A percentile compares a stretch with the other conserved stretches of the same genome.
These are phyloP conservation scores for Populus deltoides DNA, from an alignment of 345 rosid species.

Conservation along the genomic window DNA sequence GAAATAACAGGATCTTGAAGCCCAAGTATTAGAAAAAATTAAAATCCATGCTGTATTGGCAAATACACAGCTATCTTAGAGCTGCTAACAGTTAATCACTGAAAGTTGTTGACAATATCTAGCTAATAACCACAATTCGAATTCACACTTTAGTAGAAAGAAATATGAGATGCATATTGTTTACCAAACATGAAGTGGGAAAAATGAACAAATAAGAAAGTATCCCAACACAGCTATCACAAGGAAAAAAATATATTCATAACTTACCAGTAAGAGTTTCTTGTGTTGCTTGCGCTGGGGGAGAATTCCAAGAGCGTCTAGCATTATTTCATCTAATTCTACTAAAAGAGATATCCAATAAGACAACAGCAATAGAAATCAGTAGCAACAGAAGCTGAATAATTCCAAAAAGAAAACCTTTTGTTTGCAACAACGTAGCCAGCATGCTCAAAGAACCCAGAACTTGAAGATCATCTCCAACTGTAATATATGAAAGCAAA, in stretches of 20 bases:
- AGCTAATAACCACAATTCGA: not conserved
- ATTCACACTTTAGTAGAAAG: not conserved
- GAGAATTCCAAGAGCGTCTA: constrained; percentile 96
- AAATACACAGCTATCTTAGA: not conserved
- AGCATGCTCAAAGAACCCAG: constrained; percentile 79
- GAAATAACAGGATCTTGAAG: not conserved
- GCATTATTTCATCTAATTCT: constrained; percentile 95
- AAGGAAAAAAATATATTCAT: constrained; percentile 1
- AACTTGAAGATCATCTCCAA: constrained; percentile 73
- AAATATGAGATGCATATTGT: not conserved
- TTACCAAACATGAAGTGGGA: not conserved
- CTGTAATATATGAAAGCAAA: constrained; percentile 62
- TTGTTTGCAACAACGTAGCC: constrained; percentile 90
- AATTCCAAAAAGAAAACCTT: constrained; percentile 53
- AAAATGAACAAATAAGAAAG: not conserved
- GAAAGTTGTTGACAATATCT: not conserved
- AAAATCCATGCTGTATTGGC: not conserved
- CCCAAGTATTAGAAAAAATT: not conserved
- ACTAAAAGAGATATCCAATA: constrained; percentile 23
- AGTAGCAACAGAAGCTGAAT: constrained; percentile 10
- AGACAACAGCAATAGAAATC: constrained; percentile 20
- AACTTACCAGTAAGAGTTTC: constrained; percentile 81
- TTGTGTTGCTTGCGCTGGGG: constrained; percentile 96
- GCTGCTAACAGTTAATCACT: not conserved
- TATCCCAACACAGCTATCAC: not conserved